A percentile compares a stretch with the other conserved stretches of the same genome.
phyloP scores from a whole-genome alignment of 2,329 filamentous ascomycete species.

The Claviceps quebecensis region DNA sequence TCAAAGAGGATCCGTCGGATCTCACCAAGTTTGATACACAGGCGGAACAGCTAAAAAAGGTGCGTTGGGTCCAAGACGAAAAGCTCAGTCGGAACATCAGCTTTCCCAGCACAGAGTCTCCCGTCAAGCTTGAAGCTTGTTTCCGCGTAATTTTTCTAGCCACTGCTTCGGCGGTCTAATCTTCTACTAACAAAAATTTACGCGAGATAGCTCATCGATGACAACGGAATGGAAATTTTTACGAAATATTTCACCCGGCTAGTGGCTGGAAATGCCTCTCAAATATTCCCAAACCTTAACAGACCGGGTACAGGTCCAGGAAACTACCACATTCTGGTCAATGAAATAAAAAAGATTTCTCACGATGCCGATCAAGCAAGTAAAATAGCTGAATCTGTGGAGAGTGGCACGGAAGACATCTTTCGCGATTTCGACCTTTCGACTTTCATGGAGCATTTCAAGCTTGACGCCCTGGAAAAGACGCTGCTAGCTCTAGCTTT shows the following conservation, averaged over 20 bases:
- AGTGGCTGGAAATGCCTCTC: constrained; percentile 76
- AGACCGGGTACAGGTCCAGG: constrained; percentile 61
- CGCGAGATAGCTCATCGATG: constrained; percentile 64
- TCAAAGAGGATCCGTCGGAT: constrained; percentile 78
- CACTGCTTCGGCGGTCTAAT: not conserved
- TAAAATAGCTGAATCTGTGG: constrained; percentile 88
- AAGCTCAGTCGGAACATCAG: not conserved
- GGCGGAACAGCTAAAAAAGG: constrained; percentile 83
- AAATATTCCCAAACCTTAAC: constrained; percentile 74
- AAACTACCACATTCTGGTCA: constrained; percentile 69
- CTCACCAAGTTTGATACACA: constrained; percentile 85
- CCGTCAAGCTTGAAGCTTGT: not conserved
- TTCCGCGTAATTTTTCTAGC: not conserved
- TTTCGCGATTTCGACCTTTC: constrained; percentile 95
- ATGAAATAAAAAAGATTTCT: constrained; percentile 76
- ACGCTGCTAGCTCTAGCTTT: constrained; percentile 79
- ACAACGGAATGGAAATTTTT: constrained; percentile 98
- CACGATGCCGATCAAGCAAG: constrained; percentile 68
- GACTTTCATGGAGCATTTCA: constrained; percentile 91
- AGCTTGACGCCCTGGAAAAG: constrained; percentile 77
- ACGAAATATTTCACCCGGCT: constrained; percentile 90
- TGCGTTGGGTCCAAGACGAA: constrained; percentile 26
- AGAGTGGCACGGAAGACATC: constrained; percentile 78
- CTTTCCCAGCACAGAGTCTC: not conserved
- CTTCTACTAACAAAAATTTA: constrained; percentile 10